A percentile compares a stretch with the other conserved stretches of the same genome.
These are phyloP conservation scores for Penicillium sclerotiorum DNA, from an alignment of 2,329 filamentous ascomycete species.

Conservation along the genomic window DNA sequence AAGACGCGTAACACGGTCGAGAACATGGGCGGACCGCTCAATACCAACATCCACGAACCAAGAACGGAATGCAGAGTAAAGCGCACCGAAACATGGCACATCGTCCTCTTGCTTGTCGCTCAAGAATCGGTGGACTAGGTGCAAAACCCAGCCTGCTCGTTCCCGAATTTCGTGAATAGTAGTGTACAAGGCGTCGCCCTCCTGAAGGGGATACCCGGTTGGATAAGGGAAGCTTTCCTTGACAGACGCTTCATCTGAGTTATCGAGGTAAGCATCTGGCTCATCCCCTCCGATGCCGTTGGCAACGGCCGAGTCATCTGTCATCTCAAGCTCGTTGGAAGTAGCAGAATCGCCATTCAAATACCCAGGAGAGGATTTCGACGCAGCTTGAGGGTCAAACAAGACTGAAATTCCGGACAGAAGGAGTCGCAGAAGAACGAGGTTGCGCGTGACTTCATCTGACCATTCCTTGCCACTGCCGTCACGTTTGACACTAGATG, in stretches of 20 bases:
- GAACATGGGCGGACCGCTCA: constrained; percentile 88
- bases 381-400: constrained; percentile 78
- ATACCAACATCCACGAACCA: constrained; percentile 99
- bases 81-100: constrained; percentile 87
- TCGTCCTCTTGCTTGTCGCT: constrained; percentile 87
- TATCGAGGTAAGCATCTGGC: constrained; percentile 56
- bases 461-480: constrained; percentile 99
- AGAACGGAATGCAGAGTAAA: constrained; percentile 89
- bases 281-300: constrained; percentile 36
- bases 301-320: constrained; percentile 42
- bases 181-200: constrained; percentile 66
- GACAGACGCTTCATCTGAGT: constrained; percentile 62
- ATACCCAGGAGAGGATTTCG: constrained; percentile 49
- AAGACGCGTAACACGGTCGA: constrained; percentile 83
- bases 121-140: constrained; percentile 82
- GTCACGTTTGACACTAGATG: constrained; percentile 81
- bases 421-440: constrained; percentile 85
- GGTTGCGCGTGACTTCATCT: constrained; percentile 87
- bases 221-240: constrained; percentile 87
- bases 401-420: constrained; percentile 87
- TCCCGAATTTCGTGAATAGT: constrained; percentile 81
- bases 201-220: constrained; percentile 77
- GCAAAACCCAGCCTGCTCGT: constrained; percentile 76
- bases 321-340: constrained; percentile 49
- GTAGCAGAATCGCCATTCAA: constrained; percentile 43